Evolutionary conservation across 2,329 filamentous ascomycete species (phyloP), one percentile per base, ranked within the genome.

Genomic region (Cercospora sojina): DNA sequence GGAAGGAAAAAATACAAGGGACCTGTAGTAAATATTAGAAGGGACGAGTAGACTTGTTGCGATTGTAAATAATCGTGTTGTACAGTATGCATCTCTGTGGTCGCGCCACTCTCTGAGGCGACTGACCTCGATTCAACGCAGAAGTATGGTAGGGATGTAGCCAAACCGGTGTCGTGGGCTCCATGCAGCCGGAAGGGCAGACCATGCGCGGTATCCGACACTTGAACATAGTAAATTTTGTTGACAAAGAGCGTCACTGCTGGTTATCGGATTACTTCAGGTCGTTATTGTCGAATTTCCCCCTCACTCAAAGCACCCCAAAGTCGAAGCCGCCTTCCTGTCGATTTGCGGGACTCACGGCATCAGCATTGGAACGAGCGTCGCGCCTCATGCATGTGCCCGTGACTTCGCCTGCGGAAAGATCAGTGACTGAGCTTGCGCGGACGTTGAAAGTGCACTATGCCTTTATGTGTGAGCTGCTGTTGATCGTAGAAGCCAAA

Each of bases 401-500:
- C 8, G 29, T 41, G 5, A 56, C 29, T 32, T 65, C 32, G 5
- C 64, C 58, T 61, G 58, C 18, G 16, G 16, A 25, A 1, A 7
- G 6, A 29, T 61, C 41, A 61, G 58, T 13, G 16, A 9, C 3
- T 38, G 18, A 4, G 8, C 38, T 16, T 12, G 16, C 16, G n/a
- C 13, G 27, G 20, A 18, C 3, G 3, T 13, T 27, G 13, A 6
- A 61, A 13, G n/a, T 29, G 18, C 6, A 18, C 7, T 12, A 29
- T 32, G 51, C 58, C 64, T n/a, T 62, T 38, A 32, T 62, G 35
- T n/a, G 23, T 41, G 38, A 67, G 38, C 32, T 62, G 25, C n/a
- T 60, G 35, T 23, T 35, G 10, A 13, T 73, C 61, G 32, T 68
- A 63, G 59, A 76, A 77, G 3, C 72, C 75, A 51, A 70, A 62